These are phyloP conservation scores for Myriosclerotinia scirpicola DNA, from an alignment of 2,329 filamentous ascomycete species.

Conservation along the genomic window DNA sequence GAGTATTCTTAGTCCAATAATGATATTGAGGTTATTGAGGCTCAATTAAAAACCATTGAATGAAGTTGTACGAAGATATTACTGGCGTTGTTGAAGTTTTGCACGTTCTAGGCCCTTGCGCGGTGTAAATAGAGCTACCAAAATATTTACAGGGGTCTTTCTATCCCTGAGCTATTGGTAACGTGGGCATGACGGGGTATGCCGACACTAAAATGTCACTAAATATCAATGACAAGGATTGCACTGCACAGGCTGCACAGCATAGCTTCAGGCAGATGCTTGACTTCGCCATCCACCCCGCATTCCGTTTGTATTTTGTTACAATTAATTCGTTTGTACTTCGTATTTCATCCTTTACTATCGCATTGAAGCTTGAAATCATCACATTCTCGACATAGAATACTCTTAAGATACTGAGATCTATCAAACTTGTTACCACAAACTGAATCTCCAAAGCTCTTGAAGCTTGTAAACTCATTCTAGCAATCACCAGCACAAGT, in stretches of 20 bases:
- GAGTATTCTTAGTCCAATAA: background rate
- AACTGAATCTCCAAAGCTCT: background rate
- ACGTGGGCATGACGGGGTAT: background rate
- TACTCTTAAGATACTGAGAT: background rate
- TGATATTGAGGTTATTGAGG: background rate
- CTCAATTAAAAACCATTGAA: background rate
- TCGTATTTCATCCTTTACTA: background rate
- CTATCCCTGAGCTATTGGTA: background rate
- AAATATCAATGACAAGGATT: background rate
- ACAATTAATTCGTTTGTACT: background rate
- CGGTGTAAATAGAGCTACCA: background rate
- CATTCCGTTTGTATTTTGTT: background rate
- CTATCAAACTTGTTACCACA: background rate
- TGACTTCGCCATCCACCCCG: conserved; percentile 20
- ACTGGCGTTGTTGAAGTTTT: conserved; percentile 5
- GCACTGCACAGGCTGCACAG: background rate
- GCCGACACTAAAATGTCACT: conserved; percentile 19
- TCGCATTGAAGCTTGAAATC: background rate
- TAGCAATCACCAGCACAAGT: background rate
- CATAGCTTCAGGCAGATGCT: conserved; percentile 16
- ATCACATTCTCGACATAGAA: background rate
- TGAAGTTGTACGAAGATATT: background rate
- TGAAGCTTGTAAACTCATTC: background rate
- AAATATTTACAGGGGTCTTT: conserved; percentile 15
- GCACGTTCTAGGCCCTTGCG: background rate